Percentiles rank a stretch among this genome's conserved stretches.
Conservation (phyloP, 495 filamentous ascomycete genomes). For the Cryomyces antarcticus region DNA sequence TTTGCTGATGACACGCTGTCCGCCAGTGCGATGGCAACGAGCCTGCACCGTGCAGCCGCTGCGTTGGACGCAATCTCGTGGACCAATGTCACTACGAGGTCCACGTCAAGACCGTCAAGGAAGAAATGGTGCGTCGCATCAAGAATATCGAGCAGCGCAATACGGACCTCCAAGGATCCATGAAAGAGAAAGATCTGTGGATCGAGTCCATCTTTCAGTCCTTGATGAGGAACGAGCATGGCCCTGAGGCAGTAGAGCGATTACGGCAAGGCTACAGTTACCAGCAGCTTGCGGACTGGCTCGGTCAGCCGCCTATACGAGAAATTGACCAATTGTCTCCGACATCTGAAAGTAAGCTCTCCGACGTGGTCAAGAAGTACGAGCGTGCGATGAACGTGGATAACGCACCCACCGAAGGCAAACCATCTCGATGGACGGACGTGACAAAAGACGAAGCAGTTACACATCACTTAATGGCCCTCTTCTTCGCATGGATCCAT, state of each 20-base stretch:
- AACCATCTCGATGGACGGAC: slow-evolving; percentile 13
- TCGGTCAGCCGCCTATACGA: slow-evolving; percentile 12
- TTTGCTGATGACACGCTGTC: not conserved
- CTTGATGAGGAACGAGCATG: slow-evolving; percentile 16
- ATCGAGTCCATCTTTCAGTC: slow-evolving; percentile 16
- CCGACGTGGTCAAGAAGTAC: slow-evolving; percentile 6
- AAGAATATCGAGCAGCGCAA: slow-evolving; percentile 9
- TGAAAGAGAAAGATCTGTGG: slow-evolving; percentile 17
- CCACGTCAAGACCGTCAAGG: slow-evolving; percentile 7
- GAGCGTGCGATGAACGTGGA: slow-evolving; percentile 1
- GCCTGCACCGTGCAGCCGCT: slow-evolving; percentile 4
- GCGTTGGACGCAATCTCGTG: slow-evolving; percentile 1
- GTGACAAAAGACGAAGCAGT: slow-evolving; percentile 14
- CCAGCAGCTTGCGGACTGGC: slow-evolving; percentile 18
- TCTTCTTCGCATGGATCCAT: slow-evolving; percentile 26
- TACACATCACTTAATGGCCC: slow-evolving; percentile 20
- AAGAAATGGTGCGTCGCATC: slow-evolving; percentile 7
- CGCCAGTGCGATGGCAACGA: slow-evolving; percentile 6
- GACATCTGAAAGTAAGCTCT: slow-evolving; percentile 6
- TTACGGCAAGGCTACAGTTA: slow-evolving; percentile 15
- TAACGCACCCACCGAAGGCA: slow-evolving; percentile 2
- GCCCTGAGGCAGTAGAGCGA: slow-evolving; percentile 16
- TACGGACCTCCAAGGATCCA: slow-evolving; percentile 6
- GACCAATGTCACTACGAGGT: slow-evolving; percentile 7
- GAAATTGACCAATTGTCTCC: slow-evolving; percentile 5